Evolutionary conservation across 257 asterid species (phyloP).

Genomic region (Solanum bukasovii): DNA sequence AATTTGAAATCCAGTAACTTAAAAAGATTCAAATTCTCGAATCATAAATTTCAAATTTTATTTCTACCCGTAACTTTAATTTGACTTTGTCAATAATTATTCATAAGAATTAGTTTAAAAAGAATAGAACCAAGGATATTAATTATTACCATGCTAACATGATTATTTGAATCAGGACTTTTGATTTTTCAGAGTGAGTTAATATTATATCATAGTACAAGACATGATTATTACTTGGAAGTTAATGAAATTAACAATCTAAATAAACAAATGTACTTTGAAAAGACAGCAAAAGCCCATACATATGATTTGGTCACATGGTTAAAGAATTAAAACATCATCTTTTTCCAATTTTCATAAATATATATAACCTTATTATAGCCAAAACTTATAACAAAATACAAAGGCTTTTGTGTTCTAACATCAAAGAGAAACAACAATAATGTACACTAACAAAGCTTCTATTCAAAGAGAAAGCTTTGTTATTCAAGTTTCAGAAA

Average conservation of each 20-base stretch:
- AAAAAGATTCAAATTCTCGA: not conserved
- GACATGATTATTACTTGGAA: conserved; percentile 1
- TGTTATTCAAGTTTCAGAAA: not conserved
- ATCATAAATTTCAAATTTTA: not conserved
- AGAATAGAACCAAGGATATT: not conserved
- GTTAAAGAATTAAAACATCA: not conserved
- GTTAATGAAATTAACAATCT: not conserved
- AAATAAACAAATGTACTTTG: not conserved
- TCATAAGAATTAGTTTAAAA: not conserved
- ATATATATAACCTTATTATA: not conserved
- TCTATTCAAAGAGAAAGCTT: conserved; percentile 6
- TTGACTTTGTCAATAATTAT: not conserved
- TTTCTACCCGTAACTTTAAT: accelerated
- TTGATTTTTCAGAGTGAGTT: not conserved
- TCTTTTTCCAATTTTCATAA: not conserved
- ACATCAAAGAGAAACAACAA: not conserved
- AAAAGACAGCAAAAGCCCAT: conserved; percentile 1
- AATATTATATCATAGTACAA: not conserved
- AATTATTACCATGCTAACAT: not conserved
- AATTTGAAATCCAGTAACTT: not conserved
- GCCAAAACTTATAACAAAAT: not conserved
- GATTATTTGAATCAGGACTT: not conserved
- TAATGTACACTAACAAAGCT: not conserved
- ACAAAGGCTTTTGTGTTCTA: not conserved
- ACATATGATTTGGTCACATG: conserved; percentile 18